Evolutionary conservation across 2,329 filamentous ascomycete genomes (phyloP).

Genomic region (Diaporthe citrichinensis): DNA sequence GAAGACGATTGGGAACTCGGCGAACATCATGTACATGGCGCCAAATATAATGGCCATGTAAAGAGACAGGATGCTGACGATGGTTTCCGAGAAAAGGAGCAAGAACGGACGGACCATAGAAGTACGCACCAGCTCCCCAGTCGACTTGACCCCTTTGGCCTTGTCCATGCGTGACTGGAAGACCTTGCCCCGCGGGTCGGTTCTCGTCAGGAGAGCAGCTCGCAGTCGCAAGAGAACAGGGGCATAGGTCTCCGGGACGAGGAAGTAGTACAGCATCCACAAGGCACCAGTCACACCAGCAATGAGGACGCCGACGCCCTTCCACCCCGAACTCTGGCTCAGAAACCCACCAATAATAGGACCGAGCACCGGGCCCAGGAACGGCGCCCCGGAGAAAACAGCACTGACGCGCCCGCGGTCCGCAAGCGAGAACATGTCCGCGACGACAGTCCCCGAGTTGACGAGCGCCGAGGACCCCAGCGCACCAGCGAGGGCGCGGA

Average conservation of each 20-base stretch:
- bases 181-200: constrained; percentile 16
- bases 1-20: constrained; percentile 73
- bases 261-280: constrained; percentile 40
- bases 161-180: constrained; percentile 17
- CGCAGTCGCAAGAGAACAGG: constrained; percentile 11
- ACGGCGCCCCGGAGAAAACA: constrained; percentile 43
- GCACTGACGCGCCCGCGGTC: constrained; percentile 66
- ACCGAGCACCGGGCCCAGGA: constrained; percentile 47
- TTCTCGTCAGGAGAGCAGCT: neutral
- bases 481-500: constrained; percentile 33
- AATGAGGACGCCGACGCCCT: constrained; percentile 53
- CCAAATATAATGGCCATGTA: constrained; percentile 74
- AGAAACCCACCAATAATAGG: constrained; percentile 53
- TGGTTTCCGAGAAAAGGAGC: constrained; percentile 75
- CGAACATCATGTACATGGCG: constrained; percentile 68
- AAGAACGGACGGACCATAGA: constrained; percentile 74
- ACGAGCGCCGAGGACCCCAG: constrained; percentile 48
- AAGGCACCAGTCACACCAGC: constrained; percentile 45
- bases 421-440: constrained; percentile 68
- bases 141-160: constrained; percentile 19
- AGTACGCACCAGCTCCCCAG: constrained; percentile 63
- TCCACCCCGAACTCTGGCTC: constrained; percentile 50
- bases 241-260: constrained; percentile 45
- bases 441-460: constrained; percentile 70
- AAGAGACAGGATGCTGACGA: constrained; percentile 73